phyloP scores from a whole-genome alignment of 768 basidiomycete species.

The Leucocoprinus sp. region DNA sequence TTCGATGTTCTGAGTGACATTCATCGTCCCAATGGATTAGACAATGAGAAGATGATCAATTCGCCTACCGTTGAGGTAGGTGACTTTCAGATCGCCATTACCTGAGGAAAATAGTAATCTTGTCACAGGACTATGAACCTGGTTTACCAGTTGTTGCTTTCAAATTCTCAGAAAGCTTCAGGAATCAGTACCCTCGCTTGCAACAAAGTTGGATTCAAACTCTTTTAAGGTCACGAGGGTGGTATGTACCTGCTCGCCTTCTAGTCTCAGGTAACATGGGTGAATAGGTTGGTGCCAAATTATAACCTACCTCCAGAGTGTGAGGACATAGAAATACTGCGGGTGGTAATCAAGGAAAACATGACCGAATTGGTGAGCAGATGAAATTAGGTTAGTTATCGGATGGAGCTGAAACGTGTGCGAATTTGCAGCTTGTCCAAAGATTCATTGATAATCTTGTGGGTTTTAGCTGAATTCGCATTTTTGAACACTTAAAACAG shows the following conservation, averaged over 20 bases:
- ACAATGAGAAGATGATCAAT: slow-evolving; percentile 28
- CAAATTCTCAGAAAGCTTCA: slow-evolving; percentile 51
- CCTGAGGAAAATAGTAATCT: slow-evolving; percentile 13
- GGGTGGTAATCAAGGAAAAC: slow-evolving; percentile 58
- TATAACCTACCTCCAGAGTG: slow-evolving; percentile 45
- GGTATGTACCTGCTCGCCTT: slow-evolving; percentile 32
- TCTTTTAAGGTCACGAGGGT: slow-evolving; percentile 41
- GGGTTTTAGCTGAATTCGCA: slow-evolving; percentile 19
- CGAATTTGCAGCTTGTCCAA: slow-evolving; percentile 41
- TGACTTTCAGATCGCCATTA: slow-evolving; percentile 1
- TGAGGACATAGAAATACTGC: slow-evolving; percentile 50
- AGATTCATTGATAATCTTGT: slow-evolving; percentile 64
- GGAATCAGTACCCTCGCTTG: slow-evolving; percentile 44
- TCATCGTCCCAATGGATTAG: slow-evolving; percentile 33
- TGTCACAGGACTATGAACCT: slow-evolving; percentile 38
- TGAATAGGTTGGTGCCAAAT: slow-evolving; percentile 39
- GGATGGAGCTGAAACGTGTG: not conserved
- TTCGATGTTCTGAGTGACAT: slow-evolving; percentile 49
- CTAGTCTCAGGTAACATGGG: not conserved
- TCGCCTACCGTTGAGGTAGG: slow-evolving; percentile 53
- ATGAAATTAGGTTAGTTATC: slow-evolving; percentile 3
- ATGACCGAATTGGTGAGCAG: slow-evolving; percentile 39
- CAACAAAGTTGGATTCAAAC: slow-evolving; percentile 57
- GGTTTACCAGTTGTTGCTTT: slow-evolving; percentile 64
- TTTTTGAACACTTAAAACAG: not conserved